phyloP scores from a whole-genome alignment of 257 asterid genomes.

The Nicotiana tomentosiformis region DNA sequence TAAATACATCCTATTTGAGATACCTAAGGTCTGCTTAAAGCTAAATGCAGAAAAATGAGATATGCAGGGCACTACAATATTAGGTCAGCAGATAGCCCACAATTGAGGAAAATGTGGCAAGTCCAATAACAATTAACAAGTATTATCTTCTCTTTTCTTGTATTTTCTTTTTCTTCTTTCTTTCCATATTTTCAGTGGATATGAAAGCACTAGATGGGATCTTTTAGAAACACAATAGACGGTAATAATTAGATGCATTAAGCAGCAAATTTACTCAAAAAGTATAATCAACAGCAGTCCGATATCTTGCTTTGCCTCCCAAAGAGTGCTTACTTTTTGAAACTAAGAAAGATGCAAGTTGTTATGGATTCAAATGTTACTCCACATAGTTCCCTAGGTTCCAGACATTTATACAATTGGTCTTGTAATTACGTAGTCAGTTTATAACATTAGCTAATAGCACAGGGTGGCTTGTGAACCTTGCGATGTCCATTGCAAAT shows the following conservation, averaged over 20 bases:
- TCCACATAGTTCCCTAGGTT: neutral
- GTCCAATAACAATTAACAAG: neutral
- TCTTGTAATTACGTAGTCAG: neutral
- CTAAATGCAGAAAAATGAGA: neutral
- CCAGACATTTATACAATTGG: neutral
- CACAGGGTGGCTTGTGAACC: slow-evolving; percentile 33
- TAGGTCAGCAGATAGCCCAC: neutral
- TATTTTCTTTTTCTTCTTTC: neutral
- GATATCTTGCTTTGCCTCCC: neutral
- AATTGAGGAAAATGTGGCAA: neutral
- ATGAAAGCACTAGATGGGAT: neutral
- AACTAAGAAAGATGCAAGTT: neutral
- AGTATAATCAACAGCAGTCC: neutral
- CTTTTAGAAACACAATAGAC: neutral
- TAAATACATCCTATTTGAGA: neutral
- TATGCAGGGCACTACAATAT: neutral
- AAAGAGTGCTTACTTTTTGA: neutral
- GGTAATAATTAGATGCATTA: neutral
- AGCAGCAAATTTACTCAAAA: neutral
- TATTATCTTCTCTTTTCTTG: neutral
- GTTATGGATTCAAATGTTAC: neutral
- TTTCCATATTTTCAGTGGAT: neutral
- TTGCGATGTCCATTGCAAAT: slow-evolving; percentile 94
- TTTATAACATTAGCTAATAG: neutral
- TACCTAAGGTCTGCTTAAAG: neutral